phyloP scores from a whole-genome alignment of 2,329 filamentous ascomycete genomes.

The Fusarium sulawesiense region DNA sequence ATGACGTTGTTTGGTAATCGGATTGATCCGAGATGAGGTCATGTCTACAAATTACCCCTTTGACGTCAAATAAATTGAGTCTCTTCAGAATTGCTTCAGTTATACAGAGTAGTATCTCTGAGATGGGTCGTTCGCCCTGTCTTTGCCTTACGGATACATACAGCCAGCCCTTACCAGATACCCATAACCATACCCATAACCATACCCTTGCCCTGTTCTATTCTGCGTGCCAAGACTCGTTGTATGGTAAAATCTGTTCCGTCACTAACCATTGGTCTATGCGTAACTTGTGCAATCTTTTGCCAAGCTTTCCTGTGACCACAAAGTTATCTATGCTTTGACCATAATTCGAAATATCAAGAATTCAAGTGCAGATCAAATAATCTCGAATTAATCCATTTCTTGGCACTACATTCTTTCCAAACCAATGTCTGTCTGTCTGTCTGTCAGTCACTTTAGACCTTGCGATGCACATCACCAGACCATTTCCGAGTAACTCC shows the following conservation, averaged over 20 bases:
- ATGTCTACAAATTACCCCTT: conserved; percentile 3
- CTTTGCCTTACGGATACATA: background rate
- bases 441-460: background rate
- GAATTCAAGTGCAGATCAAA: background rate
- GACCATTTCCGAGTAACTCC: background rate
- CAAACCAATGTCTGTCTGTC: background rate
- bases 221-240: conserved; percentile 9
- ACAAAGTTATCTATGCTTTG: background rate
- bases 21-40: conserved; percentile 22
- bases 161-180: background rate
- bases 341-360: background rate
- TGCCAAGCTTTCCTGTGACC: conserved; percentile 14
- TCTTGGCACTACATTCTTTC: background rate
- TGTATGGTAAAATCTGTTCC: conserved; percentile 1
- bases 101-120: too few species aligned
- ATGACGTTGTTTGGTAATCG: conserved; percentile 12
- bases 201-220: background rate
- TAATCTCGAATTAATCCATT: background rate
- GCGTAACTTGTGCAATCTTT: conserved; percentile 3
- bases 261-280: conserved; percentile 3
- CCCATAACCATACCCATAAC: background rate
- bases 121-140: background rate
- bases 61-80: background rate
- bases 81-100: too few species aligned
- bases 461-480: conserved; percentile 16